Base-by-base conservation (phyloP, 768 basidiomycete genomes). In the Mycena pura region DNA sequence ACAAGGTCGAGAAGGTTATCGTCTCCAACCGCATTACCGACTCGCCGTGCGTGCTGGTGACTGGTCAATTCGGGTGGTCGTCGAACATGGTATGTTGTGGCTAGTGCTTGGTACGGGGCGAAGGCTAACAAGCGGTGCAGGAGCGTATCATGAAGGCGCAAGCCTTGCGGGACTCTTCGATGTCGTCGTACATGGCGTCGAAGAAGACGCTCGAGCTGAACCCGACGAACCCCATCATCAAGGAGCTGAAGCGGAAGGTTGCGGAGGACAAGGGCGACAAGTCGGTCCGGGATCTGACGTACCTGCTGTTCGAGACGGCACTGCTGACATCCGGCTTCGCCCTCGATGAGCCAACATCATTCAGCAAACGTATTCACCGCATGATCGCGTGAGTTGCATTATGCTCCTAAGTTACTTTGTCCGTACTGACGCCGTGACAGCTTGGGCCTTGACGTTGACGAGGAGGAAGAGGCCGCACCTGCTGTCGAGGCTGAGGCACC, bases 141-240 rank as follows among this genome's bases (percentile, higher is more conserved):
- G 92, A 96, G 77, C 90, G 96, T 78, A 97, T 98, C 83, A 98
- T 99, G 96, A 96, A 96, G 81, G 95, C 96, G 13, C 96, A 99
- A 79, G 96, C 96, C 28, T 87, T 96, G 57, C 92, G 95, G 64
- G 95, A 96, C 76, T 93, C 93, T 17, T 94, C 92, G 62, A 96
- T 96, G 96, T 97, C 95, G 24, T 96, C 95, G 24, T 98, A 98
- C 86, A 99, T 98, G 96, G 93, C 94, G 27, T 92, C 90, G 62
- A 96, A 96, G 86, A 97, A 97, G 90, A 97, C 96, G 9, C 86
- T 98, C 63, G 96, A 98, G 81, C 86, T 98, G 66, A 97, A 98
- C 86, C 91, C 94, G 31, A 77, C 74, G 67, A 95, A 98, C 82
- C 79, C 92, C 40, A 96, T 99, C 81, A 82, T 99, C 80, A 95